Conservation (phyloP, 2,329 filamentous ascomycete species). For the Rhynchosporium graminicola region DNA sequence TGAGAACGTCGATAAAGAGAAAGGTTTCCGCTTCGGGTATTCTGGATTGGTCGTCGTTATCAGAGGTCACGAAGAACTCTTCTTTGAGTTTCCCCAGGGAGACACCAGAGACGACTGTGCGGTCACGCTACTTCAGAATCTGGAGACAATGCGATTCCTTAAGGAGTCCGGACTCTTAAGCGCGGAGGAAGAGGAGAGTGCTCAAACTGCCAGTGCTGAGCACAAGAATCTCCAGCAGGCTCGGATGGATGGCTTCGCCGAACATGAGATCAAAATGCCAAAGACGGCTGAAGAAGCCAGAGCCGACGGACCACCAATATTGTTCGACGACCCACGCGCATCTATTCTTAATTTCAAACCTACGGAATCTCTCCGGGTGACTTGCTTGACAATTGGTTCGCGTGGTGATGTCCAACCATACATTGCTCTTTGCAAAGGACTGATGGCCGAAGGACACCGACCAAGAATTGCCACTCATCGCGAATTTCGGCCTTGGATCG, state of each 20-base stretch:
- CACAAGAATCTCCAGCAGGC: slow-evolving; percentile 78
- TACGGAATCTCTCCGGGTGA: slow-evolving; percentile 73
- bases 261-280: slow-evolving; percentile 54
- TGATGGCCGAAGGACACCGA: slow-evolving; percentile 84
- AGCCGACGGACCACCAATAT: slow-evolving; percentile 67
- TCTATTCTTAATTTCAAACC: slow-evolving; percentile 94
- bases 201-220: slow-evolving; percentile 76
- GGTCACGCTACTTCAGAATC: slow-evolving; percentile 73
- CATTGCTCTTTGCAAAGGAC: slow-evolving; percentile 89
- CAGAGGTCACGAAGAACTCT: slow-evolving; percentile 89
- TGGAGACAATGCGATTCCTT: slow-evolving; percentile 72
- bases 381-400: slow-evolving; percentile 93
- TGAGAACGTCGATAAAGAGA: slow-evolving; percentile 91
- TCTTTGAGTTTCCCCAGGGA: slow-evolving; percentile 84
- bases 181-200: slow-evolving; percentile 68
- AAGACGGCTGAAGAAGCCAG: slow-evolving; percentile 47
- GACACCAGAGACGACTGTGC: slow-evolving; percentile 87
- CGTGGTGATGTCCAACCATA: slow-evolving; percentile 97
- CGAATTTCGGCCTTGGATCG: slow-evolving; percentile 88
- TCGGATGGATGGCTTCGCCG: slow-evolving; percentile 54
- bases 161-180: slow-evolving; percentile 68
- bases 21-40: slow-evolving; percentile 90
- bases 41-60: slow-evolving; percentile 91
- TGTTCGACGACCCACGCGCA: slow-evolving; percentile 86
- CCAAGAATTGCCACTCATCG: slow-evolving; percentile 86